Conservation (phyloP, 768 basidiomycete species). For the Auriculariales sp. region DNA sequence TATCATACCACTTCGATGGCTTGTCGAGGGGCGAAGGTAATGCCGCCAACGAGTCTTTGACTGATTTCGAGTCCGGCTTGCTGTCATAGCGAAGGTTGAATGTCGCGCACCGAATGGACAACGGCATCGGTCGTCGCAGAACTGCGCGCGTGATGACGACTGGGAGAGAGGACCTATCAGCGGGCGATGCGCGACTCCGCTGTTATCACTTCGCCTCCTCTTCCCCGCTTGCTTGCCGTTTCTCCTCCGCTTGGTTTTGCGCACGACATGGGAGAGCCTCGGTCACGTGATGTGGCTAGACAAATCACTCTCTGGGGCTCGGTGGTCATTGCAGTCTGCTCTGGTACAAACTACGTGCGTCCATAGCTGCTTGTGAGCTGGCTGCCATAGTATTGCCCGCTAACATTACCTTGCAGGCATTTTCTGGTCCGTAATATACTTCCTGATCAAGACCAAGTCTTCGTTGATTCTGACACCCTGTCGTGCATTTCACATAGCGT, state of each 20-base stretch:
- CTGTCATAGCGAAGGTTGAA: conserved; percentile 44
- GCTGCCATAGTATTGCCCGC: not conserved
- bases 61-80: conserved; percentile 32
- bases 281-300: conserved; percentile 15
- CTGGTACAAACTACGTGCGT: conserved; percentile 67
- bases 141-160: not conserved
- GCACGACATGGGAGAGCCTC: not conserved
- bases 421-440: conserved; percentile 20
- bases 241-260: too few species aligned
- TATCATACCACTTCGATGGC: conserved; percentile 15
- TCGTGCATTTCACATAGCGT: conserved; percentile 32
- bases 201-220: too few species aligned
- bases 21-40: conserved; percentile 26
- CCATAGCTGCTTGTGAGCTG: not conserved
- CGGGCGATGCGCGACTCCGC: too few species aligned
- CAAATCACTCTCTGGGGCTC: conserved; percentile 38
- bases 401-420: conserved; percentile 16
- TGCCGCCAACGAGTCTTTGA: conserved; percentile 27
- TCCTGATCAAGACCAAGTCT: too few species aligned
- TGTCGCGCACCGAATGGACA: conserved; percentile 24
- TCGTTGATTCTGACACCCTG: not conserved
- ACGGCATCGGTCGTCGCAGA: too few species aligned
- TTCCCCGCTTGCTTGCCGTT: too few species aligned
- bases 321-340: conserved; percentile 43
- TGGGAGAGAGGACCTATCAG: too few species aligned